These are phyloP conservation scores for Canariomyces notabilis DNA, from an alignment of 2,329 filamentous ascomycete genomes.

Conservation along the genomic window DNA sequence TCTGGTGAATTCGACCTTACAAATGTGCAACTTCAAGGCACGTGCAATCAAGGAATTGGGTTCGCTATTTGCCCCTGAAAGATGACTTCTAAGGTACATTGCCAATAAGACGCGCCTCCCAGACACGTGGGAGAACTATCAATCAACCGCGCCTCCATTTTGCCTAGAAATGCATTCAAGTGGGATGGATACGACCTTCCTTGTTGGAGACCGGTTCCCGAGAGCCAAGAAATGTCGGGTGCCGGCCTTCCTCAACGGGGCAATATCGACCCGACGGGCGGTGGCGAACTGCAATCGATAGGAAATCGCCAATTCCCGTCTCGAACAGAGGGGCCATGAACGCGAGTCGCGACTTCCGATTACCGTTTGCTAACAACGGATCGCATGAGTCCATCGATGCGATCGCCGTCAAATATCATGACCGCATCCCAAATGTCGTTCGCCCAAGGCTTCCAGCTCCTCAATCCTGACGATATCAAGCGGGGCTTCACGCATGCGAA, in stretches of 20 bases:
- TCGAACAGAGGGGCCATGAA: not conserved
- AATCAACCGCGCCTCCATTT: too few species aligned
- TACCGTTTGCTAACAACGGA: too few species aligned
- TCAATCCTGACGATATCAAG: slow-evolving; percentile 25
- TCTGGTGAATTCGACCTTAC: too few species aligned
- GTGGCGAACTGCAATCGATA: not conserved
- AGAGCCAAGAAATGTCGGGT: not conserved
- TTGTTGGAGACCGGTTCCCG: not conserved
- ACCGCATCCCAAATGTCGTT: slow-evolving; percentile 34
- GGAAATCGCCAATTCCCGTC: not conserved
- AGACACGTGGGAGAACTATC: too few species aligned
- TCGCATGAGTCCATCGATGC: too few species aligned
- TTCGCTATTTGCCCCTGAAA: too few species aligned
- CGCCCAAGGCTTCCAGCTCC: slow-evolving; percentile 32
- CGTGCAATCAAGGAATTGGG: too few species aligned
- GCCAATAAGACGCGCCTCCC: too few species aligned
- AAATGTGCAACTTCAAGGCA: too few species aligned
- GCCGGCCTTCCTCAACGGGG: not conserved
- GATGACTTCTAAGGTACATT: too few species aligned
- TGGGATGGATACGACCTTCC: slow-evolving; percentile 4
- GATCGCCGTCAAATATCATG: slow-evolving; percentile 25
- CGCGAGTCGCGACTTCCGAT: not conserved
- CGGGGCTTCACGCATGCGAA: slow-evolving; percentile 18
- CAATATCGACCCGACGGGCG: not conserved
- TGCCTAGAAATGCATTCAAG: too few species aligned